phyloP scores from a whole-genome alignment of 2,329 filamentous ascomycete genomes.

The Aspergillus brasiliensis region DNA sequence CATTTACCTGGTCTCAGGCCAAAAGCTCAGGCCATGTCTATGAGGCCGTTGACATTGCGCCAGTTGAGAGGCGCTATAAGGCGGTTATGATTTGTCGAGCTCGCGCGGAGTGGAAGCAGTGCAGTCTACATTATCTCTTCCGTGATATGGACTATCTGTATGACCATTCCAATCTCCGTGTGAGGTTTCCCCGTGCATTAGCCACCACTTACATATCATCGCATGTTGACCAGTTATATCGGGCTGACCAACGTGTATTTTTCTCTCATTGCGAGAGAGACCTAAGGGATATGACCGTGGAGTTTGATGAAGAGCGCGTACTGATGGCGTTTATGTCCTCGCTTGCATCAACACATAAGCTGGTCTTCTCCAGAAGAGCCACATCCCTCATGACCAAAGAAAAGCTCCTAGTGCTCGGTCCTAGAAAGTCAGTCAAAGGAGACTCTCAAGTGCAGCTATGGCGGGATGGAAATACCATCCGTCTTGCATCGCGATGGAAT shows the following conservation, averaged over 20 bases:
- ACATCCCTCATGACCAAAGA: slow-evolving; percentile 30
- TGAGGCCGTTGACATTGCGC: slow-evolving; percentile 29
- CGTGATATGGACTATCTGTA: slow-evolving; percentile 32
- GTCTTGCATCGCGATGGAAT: slow-evolving; percentile 32
- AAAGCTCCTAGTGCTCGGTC: slow-evolving; percentile 20
- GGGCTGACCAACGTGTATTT: slow-evolving; percentile 22
- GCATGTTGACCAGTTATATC: slow-evolving; percentile 33
- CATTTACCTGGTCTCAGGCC: slow-evolving; percentile 28
- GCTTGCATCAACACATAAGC: slow-evolving; percentile 29
- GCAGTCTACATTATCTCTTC: slow-evolving; percentile 32
- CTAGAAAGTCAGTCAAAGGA: slow-evolving; percentile 30
- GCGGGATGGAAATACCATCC: slow-evolving; percentile 25
- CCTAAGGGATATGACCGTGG: slow-evolving; percentile 15
- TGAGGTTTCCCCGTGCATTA: slow-evolving; percentile 30
- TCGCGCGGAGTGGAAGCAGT: slow-evolving; percentile 27
- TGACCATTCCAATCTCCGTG: slow-evolving; percentile 23
- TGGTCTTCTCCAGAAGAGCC: slow-evolving; percentile 31
- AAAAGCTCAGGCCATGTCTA: slow-evolving; percentile 30
- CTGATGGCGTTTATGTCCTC: slow-evolving; percentile 30
- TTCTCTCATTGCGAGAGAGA: slow-evolving; percentile 37
- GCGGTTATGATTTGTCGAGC: slow-evolving; percentile 26
- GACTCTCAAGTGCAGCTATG: slow-evolving; percentile 33
- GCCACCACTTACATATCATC: slow-evolving; percentile 35
- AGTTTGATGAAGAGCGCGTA: slow-evolving; percentile 24
- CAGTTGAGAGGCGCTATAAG: slow-evolving; percentile 35